Base-by-base conservation (phyloP, 371 early-diverging fungal species). In the Saksenaea vasiformis region DNA sequence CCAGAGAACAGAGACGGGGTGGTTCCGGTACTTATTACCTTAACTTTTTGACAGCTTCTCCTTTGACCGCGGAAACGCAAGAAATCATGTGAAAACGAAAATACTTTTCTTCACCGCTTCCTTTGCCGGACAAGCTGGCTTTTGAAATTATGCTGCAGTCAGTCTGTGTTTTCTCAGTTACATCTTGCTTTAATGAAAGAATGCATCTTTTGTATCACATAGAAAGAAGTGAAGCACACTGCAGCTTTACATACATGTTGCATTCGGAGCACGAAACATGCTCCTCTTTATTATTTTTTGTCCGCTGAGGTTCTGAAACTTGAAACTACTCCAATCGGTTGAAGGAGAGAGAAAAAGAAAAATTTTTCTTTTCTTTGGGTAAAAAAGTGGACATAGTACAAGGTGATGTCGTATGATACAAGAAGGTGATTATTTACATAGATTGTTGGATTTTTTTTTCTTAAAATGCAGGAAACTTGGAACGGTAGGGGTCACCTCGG, bases 401-500 rank as follows among this genome's bases (percentile, higher is more conserved):
- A 39, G 11, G 11, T 39, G 39, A 39, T n/a, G n/a, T n/a, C 39
- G 11, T 39, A 14, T 39, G 11, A 14, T 39, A n/a, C 11, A 39
- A 39, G 11, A 39, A 39, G 11, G 31, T 31, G 7, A 31, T 31
- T 31, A 39, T 39, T 39, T 14, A 39, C 11, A 39, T 14, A 39
- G n/a, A 37, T 37, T 37, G 37, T 37, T 37, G 39, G n/a, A n/a
- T 39, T 39, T n/a, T 1, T 1, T 39, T 14, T n/a, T 11, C 11
- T 31, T 73, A 73, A 58, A 79, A 77, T 26, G 77, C 77, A 60
- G 80, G 80, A 44, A 79, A 79, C 36, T 74, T 71, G n/a, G 77
- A 68, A 17, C 70, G 64, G 38, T 74, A 77, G 15, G 75, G 70
- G 37, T 79, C 80, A 10, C 59, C 67, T 31, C 36, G 24, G 15